These are phyloP conservation scores for Phyllosticta ampelicida DNA, from an alignment of 2,329 filamentous ascomycete genomes.

Conservation along the genomic window DNA sequence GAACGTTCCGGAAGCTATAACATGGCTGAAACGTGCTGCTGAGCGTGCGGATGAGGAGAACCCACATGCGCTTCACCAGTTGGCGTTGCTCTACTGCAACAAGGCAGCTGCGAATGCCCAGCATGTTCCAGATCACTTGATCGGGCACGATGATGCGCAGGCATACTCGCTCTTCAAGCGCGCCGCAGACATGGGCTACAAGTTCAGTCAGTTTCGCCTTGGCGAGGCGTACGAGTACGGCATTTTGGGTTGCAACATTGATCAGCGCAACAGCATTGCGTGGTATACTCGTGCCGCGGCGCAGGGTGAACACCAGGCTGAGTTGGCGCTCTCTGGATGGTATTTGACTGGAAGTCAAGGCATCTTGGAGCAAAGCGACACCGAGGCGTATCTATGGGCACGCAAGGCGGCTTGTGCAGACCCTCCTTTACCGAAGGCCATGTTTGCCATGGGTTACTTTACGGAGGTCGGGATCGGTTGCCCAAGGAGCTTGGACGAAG, in stretches of 20 bases:
- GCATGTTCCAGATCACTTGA: slow-evolving; percentile 43
- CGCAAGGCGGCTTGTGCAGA: slow-evolving; percentile 83
- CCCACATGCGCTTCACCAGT: slow-evolving; percentile 87
- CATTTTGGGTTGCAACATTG: slow-evolving; percentile 67
- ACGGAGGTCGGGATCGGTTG: slow-evolving; percentile 91
- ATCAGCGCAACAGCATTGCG: slow-evolving; percentile 73
- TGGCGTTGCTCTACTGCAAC: slow-evolving; percentile 47
- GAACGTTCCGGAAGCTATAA: slow-evolving; percentile 76
- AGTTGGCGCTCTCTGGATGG: slow-evolving; percentile 53
- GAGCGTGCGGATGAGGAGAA: slow-evolving; percentile 82
- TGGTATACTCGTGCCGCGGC: slow-evolving; percentile 90
- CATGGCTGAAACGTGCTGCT: slow-evolving; percentile 87
- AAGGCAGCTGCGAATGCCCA: slow-evolving; percentile 40
- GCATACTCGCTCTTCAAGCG: slow-evolving; percentile 72
- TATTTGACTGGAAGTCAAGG: slow-evolving; percentile 86
- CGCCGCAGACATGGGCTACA: slow-evolving; percentile 83
- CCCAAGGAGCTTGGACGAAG: slow-evolving; percentile 78
- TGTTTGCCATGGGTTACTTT: slow-evolving; percentile 98
- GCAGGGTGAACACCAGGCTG: slow-evolving; percentile 88
- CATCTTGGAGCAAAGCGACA: slow-evolving; percentile 83
- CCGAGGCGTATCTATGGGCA: slow-evolving; percentile 94
- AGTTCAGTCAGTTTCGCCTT: slow-evolving; percentile 84
- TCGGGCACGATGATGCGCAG: slow-evolving; percentile 73
- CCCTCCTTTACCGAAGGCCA: slow-evolving; percentile 66
- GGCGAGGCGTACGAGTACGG: slow-evolving; percentile 88